Evolutionary conservation across 768 basidiomycete genomes (phyloP).

Genomic region (Auriscalpium orientale): DNA sequence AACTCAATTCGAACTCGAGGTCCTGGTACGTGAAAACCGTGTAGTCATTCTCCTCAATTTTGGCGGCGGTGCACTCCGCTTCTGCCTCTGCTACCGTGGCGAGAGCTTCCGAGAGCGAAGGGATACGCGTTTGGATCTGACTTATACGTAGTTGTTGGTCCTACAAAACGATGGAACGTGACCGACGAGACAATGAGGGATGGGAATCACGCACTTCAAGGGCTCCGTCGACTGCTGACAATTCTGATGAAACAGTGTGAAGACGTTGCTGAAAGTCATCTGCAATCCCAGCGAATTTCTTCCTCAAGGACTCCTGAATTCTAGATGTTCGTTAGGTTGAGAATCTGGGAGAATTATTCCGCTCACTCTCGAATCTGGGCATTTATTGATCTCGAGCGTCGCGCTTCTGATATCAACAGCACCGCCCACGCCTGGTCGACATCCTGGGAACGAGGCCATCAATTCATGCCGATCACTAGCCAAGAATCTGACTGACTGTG

Average conservation of each 20-base stretch:
- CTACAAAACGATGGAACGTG: constrained; percentile 27
- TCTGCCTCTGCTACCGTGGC: constrained; percentile 54
- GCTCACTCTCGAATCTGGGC: constrained; percentile 82
- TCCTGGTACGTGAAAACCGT: constrained; percentile 87
- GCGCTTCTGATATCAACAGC: constrained; percentile 68
- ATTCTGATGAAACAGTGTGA: constrained; percentile 56
- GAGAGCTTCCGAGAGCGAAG: constrained; percentile 52
- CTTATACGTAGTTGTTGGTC: constrained; percentile 66
- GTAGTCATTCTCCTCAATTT: constrained; percentile 96
- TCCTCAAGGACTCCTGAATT: constrained; percentile 75
- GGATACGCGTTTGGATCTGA: constrained; percentile 59
- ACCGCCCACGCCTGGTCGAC: constrained; percentile 72
- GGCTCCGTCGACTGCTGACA: constrained; percentile 70
- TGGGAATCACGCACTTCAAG: constrained; percentile 47
- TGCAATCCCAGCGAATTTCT: constrained; percentile 68
- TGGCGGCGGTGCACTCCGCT: constrained; percentile 72
- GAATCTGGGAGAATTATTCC: not conserved
- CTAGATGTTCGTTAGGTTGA: constrained; percentile 29
- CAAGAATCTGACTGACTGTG: constrained; percentile 30
- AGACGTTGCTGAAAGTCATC: constrained; percentile 69
- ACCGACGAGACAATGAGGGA: not conserved
- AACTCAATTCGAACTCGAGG: constrained; percentile 80
- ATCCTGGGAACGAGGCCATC: constrained; percentile 33
- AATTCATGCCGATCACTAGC: not conserved
- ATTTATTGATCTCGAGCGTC: constrained; percentile 75